Base-by-base conservation (phyloP, 345 rosid species). In the Zanthoxylum bungeanum region DNA sequence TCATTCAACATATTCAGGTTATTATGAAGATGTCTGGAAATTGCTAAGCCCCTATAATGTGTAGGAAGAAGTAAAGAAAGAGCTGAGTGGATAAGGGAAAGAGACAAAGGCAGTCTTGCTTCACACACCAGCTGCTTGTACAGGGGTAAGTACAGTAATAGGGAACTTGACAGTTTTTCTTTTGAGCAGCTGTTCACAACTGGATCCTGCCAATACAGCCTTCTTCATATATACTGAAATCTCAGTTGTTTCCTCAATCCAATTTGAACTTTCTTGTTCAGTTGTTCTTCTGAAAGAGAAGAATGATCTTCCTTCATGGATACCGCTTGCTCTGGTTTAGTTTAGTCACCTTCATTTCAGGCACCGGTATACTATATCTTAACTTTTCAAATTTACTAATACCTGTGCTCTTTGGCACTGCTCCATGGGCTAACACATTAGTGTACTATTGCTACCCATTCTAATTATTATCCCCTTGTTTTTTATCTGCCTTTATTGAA, bases 391-490 rank as follows among this genome's bases (percentile, higher is more conserved):
- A n/a, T 30, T 24, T n/a, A 12, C 28, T 3, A 7, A 65, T 49
- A 25, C 19, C n/a, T 16, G 44, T 27, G 28, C 14, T 31, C 31
- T 31, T 50, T 66, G 9, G 58, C 59, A 66, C 30, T 66, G 36
- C 7, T 49, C 36, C 12, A 66, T 66, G 31, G 7, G 9, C 46
- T 10, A 66, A 21, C 40, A 33, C 8, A 59, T 66, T 31, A 63
- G 51, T 25, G 44, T 21, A 21, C 12, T 24, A 31, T 16, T 9
- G 2, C 21, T 34, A 51, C 33, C 33, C 0, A 66, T 5, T 9
- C 56, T 66, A 27, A 31, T 49, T 66, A 66, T 66, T 34, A 60
- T 30, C 59, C 22, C 57, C 40, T 57, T 57, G 40, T 64, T 68
- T 62, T 55, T 40, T 25, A 52, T 50, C 42, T 42, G 25, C 24